A percentile compares a stretch with the other conserved stretches of the same genome.
Conservation (phyloP, 2,329 filamentous ascomycete genomes). For the Cercospora sp. region DNA sequence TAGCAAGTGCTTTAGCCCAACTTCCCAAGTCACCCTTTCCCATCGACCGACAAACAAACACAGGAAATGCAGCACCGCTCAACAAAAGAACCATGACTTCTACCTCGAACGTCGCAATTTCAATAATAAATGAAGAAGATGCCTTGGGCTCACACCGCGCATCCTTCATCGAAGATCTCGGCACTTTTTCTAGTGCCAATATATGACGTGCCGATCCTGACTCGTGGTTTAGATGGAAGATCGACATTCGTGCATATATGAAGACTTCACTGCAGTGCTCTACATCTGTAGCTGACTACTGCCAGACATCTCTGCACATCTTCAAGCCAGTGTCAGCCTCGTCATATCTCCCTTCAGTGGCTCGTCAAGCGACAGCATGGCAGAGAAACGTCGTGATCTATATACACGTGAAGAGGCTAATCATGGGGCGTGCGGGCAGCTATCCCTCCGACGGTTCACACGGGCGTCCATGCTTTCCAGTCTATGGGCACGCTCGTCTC, state of each 20-base stretch:
- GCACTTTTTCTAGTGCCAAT: not conserved
- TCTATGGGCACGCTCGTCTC: too few relatives aligned
- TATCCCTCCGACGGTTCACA: too few relatives aligned
- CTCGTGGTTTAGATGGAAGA: not conserved
- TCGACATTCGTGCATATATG: not conserved
- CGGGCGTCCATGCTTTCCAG: too few relatives aligned
- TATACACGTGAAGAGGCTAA: too few relatives aligned
- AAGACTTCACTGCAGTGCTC: not conserved
- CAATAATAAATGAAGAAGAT: not conserved
- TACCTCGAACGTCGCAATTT: not conserved
- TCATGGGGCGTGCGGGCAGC: too few relatives aligned
- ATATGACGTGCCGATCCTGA: not conserved
- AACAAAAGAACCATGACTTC: not conserved
- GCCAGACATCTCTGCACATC: too few relatives aligned
- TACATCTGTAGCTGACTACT: too few relatives aligned
- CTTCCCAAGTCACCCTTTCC: not conserved
- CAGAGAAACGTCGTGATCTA: too few relatives aligned
- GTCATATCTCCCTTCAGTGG: too few relatives aligned
- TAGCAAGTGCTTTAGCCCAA: not conserved
- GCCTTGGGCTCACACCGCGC: not conserved
- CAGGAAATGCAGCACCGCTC: not conserved
- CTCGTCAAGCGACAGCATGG: too few relatives aligned
- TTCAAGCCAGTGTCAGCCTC: too few relatives aligned
- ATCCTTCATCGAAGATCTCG: not conserved
- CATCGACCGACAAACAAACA: not conserved